These are phyloP conservation scores for Yamadazyma taylorii DNA, from an alignment of 1,139 yeast species.

Conservation along the genomic window DNA sequence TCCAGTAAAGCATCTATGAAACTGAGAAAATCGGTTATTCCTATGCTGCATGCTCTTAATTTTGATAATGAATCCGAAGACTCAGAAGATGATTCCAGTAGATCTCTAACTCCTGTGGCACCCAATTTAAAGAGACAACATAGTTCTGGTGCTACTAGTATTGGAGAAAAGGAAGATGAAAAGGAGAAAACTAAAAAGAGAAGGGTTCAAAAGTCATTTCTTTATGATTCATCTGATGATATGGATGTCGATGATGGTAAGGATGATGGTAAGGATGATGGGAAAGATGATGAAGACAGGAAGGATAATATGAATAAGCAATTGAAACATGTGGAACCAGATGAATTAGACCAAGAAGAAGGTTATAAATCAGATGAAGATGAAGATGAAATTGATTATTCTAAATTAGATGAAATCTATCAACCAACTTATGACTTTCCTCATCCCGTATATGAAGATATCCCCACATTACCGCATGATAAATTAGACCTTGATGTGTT, in stretches of 20 bases:
- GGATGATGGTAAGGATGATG: conserved; percentile 10
- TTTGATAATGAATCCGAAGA: conserved; percentile 46
- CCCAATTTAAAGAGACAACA: conserved; percentile 28
- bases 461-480: conserved; percentile 21
- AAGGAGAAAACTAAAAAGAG: conserved; percentile 21
- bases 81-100: conserved; percentile 44
- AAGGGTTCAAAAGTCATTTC: conserved; percentile 24
- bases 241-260: conserved; percentile 13
- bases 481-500: conserved; percentile 49
- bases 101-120: conserved; percentile 42
- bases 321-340: conserved; percentile 9
- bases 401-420: conserved; percentile 35
- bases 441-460: conserved; percentile 51
- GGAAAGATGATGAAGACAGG: conserved; percentile 8
- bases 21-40: conserved; percentile 41
- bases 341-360: conserved; percentile 6
- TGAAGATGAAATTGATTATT: conserved; percentile 16
- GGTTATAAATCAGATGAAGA: conserved; percentile 9
- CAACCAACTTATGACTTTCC: conserved; percentile 49
- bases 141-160: conserved; percentile 26
- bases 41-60: conserved; percentile 74
- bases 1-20: no score
- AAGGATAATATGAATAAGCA: no score
- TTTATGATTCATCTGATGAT: conserved; percentile 35
- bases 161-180: conserved; percentile 32